phyloP scores from a whole-genome alignment of 768 basidiomycete species.

The Suillus plorans region DNA sequence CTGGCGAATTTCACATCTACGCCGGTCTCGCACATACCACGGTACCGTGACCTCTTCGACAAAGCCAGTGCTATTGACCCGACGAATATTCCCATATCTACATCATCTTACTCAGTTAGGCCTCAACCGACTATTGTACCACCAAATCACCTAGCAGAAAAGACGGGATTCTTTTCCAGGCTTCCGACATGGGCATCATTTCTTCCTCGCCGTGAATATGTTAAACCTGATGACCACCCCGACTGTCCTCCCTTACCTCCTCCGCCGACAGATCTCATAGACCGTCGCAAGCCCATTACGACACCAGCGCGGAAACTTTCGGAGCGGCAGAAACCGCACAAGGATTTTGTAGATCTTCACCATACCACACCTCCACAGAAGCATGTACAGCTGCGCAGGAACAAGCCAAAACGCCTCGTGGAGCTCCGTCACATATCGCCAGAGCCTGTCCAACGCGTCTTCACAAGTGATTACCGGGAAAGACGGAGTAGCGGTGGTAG shows the following conservation, averaged over 20 bases:
- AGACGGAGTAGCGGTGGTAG: conserved; percentile 66
- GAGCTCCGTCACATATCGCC: conserved; percentile 46
- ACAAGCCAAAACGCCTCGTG: conserved; percentile 49
- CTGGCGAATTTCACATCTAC: neutral
- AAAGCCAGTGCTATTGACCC: conserved; percentile 26
- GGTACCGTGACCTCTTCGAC: conserved; percentile 51
- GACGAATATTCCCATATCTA: conserved; percentile 17
- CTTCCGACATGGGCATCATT: conserved; percentile 46
- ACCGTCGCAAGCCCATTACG: conserved; percentile 49
- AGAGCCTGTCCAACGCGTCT: conserved; percentile 34
- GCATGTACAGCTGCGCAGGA: conserved; percentile 45
- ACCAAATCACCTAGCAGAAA: conserved; percentile 42
- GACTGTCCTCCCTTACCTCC: conserved; percentile 41
- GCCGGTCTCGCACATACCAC: conserved; percentile 42
- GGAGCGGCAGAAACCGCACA: conserved; percentile 51
- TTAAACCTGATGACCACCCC: conserved; percentile 45
- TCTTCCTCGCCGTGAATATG: conserved; percentile 4
- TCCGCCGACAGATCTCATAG: conserved; percentile 34
- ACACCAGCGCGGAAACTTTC: conserved; percentile 57
- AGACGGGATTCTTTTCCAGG: conserved; percentile 61
- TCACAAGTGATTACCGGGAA: conserved; percentile 28
- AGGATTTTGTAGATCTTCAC: conserved; percentile 63
- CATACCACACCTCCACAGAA: conserved; percentile 42
- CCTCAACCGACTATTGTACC: conserved; percentile 17
- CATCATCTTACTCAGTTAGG: conserved; percentile 9